Evolutionary conservation across 768 basidiomycete species (phyloP).

Genomic region (Chalciporus chontae): DNA sequence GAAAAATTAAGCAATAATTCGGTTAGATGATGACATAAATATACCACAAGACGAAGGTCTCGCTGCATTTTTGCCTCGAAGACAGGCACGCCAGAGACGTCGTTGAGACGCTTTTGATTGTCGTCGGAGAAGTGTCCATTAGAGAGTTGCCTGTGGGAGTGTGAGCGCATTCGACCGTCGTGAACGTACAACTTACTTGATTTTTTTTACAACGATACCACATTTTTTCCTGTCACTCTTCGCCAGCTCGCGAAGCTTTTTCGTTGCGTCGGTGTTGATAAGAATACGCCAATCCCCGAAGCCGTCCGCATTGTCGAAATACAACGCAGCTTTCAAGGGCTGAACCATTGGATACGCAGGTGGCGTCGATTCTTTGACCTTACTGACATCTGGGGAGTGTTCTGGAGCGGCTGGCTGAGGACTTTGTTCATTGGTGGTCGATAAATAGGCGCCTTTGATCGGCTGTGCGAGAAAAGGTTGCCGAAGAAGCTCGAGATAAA

Average conservation of each 20-base stretch:
- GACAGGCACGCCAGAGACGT: constrained; percentile 48
- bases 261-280: constrained; percentile 48
- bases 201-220: constrained; percentile 60
- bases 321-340: constrained; percentile 57
- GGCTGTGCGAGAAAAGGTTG: constrained; percentile 11
- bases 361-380: constrained; percentile 10
- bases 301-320: constrained; percentile 55
- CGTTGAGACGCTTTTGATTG: constrained; percentile 60
- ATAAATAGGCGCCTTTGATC: constrained; percentile 10
- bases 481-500: constrained; percentile 22
- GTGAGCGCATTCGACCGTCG: background rate
- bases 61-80: constrained; percentile 67
- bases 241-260: constrained; percentile 45
- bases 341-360: constrained; percentile 46
- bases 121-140: constrained; percentile 65
- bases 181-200: constrained; percentile 42
- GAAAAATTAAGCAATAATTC: background rate
- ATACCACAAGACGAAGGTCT: constrained; percentile 48
- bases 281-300: constrained; percentile 66
- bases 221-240: constrained; percentile 46
- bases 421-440: background rate
- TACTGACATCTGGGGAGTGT: background rate
- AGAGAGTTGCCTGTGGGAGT: constrained; percentile 54
- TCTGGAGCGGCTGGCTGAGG: background rate
- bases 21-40: constrained; percentile 9